A percentile compares a stretch with the other conserved stretches of the same genome.
Evolutionary conservation across 441 rosid genomes (phyloP).

Genomic region (Manihot esculenta): DNA sequence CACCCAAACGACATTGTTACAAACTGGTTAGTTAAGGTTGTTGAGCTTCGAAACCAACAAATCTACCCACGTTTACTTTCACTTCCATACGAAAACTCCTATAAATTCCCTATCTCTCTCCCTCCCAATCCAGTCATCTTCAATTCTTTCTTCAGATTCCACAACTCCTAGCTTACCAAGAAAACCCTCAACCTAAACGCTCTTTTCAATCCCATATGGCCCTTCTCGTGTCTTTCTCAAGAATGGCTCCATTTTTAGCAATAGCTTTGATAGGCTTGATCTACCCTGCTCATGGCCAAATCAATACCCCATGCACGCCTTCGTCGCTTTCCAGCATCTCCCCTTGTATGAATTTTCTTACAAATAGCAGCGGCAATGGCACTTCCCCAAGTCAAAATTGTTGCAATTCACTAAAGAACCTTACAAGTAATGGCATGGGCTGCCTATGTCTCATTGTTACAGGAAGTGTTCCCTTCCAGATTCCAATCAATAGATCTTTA

Average conservation of each 20-base stretch:
- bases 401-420: slow-evolving; percentile 56
- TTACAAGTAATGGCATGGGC: slow-evolving; percentile 54
- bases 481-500: slow-evolving; percentile 75
- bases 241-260: slow-evolving; percentile 23
- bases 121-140: slow-evolving; percentile 18
- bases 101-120: slow-evolving; percentile 31
- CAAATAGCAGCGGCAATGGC: slow-evolving; percentile 59
- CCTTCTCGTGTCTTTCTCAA: slow-evolving; percentile 2
- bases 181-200: not conserved
- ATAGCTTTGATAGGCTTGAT: slow-evolving; percentile 23
- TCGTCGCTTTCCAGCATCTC: slow-evolving; percentile 49
- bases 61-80: slow-evolving; percentile 27
- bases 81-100: slow-evolving; percentile 18
- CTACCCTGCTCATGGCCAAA: slow-evolving; percentile 43
- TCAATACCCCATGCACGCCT: slow-evolving; percentile 51
- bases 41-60: slow-evolving; percentile 60
- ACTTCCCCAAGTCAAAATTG: slow-evolving; percentile 58
- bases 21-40: slow-evolving; percentile 49
- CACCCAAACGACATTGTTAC: slow-evolving; percentile 11
- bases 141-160: not conserved
- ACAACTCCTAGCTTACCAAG: not conserved
- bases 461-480: slow-evolving; percentile 60
- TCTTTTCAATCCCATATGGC: slow-evolving; percentile 21
- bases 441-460: slow-evolving; percentile 73
- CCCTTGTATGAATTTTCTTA: slow-evolving; percentile 67